phyloP scores from a whole-genome alignment of 495 filamentous ascomycete species.

The Penicillium manginii region DNA sequence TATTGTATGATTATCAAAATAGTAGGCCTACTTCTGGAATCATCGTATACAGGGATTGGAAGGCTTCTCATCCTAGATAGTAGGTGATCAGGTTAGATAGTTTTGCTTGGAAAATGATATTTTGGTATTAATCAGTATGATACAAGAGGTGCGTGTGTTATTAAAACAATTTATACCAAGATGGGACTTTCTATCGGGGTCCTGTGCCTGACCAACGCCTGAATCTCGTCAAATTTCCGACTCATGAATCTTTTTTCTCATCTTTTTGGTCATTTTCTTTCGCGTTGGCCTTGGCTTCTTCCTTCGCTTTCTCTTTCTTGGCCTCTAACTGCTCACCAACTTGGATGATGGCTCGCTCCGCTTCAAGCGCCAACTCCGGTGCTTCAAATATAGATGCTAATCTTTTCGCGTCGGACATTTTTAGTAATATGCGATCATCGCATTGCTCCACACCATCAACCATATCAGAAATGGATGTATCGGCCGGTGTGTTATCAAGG shows the following conservation, averaged over 20 bases:
- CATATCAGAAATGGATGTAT: constrained; percentile 36
- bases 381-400: constrained; percentile 74
- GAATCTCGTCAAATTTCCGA: neutral
- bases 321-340: constrained; percentile 69
- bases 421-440: constrained; percentile 63
- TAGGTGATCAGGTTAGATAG: too few species aligned
- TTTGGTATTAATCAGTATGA: neutral
- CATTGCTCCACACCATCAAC: constrained; percentile 48
- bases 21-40: too few species aligned
- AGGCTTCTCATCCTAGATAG: too few species aligned
- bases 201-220: constrained; percentile 2
- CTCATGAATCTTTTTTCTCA: constrained; percentile 35
- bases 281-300: constrained; percentile 36
- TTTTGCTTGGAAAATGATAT: too few species aligned
- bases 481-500: constrained; percentile 21
- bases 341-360: constrained; percentile 87
- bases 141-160: neutral
- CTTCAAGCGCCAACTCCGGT: constrained; percentile 83
- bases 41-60: too few species aligned
- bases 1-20: too few species aligned
- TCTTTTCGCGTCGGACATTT: constrained; percentile 58
- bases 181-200: constrained; percentile 1
- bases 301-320: constrained; percentile 43
- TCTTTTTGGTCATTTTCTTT: constrained; percentile 32
- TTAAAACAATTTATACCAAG: neutral